Base-by-base conservation (phyloP, 1,284 basidiomycete genomes). In the Entoloma clypeatum region DNA sequence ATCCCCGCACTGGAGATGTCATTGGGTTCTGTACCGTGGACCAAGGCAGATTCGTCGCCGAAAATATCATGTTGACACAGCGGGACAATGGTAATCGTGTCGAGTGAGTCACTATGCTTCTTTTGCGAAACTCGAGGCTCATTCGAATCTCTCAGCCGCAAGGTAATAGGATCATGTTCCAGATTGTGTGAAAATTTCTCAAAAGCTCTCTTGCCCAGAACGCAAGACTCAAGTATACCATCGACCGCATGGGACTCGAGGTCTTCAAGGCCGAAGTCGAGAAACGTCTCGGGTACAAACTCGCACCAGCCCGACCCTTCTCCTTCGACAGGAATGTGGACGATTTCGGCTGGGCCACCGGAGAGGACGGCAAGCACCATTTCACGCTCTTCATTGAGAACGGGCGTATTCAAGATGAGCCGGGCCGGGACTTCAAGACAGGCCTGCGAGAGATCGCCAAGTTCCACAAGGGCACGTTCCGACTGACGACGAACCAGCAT, bases 321-420 rank as follows among this genome's bases (percentile, higher is more conserved):
- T 67, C 77, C 16, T 98, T 99, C 61, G 82, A 90, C 54, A 77
- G 81, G 52, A 99, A 98, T 70, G 73, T 93, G 52, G 95, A 99
- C 66, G 79, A 91, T 60, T 99, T 84, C 58, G 96, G 96, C 39
- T 99, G 95, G 95, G 69, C 76, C 36, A 83, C 80, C 25, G 93
- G 92, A 47, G 74, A 87, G 59, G 84, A 96, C 57, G 93, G 93
- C 54, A 83, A 77, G 57, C 86, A 92, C 64, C 92, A 97, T 64
- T 95, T 92, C 67, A 94, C 86, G 39, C 74, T 90, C 62, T 99
- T 94, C 68, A 88, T 99, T 63, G 95, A 99, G 71, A 99, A 99
- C 61, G 96, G 96, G 8, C 87, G 95, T 41, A 81, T 99, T 26
- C 87, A 94, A 65, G 92, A 99, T 63, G 92, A 92, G 63, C 82